These are phyloP conservation scores for Bonia amplexicaulis DNA, from an alignment of 176 grass and related monocot genomes.

Conservation along the genomic window DNA sequence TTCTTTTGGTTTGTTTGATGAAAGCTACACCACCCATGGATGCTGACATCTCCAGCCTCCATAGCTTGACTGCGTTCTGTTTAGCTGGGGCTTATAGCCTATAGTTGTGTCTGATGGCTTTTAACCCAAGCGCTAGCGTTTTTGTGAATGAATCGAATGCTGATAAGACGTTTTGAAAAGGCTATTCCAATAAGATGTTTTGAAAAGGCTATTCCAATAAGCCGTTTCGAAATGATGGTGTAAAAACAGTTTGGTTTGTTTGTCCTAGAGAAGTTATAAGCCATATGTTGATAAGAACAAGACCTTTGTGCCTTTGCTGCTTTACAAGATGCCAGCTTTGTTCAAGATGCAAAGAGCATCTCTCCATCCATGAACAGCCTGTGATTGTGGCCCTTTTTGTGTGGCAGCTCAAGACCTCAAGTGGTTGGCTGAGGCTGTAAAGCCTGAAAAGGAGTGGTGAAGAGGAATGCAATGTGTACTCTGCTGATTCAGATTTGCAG, in stretches of 20 bases:
- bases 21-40: slow-evolving; percentile 29
- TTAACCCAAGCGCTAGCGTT: too few relatives aligned
- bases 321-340: slow-evolving; percentile 44
- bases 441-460: slow-evolving; percentile 26
- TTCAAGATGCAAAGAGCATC: slow-evolving; percentile 21
- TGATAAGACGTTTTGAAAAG: too few relatives aligned
- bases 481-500: slow-evolving; percentile 40
- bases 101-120: too few relatives aligned
- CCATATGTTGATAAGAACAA: too few relatives aligned
- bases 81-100: too few relatives aligned
- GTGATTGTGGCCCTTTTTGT: slow-evolving; percentile 13
- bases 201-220: too few relatives aligned
- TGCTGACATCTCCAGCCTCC: slow-evolving; percentile 13
- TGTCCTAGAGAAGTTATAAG: too few relatives aligned
- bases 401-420: slow-evolving; percentile 32
- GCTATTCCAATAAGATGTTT: too few relatives aligned
- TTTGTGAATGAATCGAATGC: too few relatives aligned
- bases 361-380: slow-evolving; percentile 18
- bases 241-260: too few relatives aligned
- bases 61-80: neutral
- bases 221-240: too few relatives aligned
- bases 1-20: slow-evolving; percentile 32
- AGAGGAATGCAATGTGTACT: slow-evolving; percentile 20
- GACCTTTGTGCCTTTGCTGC: slow-evolving; percentile 3
- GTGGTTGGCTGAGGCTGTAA: slow-evolving; percentile 11